Evolutionary conservation across 23 red algal genomes (phyloP).

Genomic region (Gracilariopsis chorda): DNA sequence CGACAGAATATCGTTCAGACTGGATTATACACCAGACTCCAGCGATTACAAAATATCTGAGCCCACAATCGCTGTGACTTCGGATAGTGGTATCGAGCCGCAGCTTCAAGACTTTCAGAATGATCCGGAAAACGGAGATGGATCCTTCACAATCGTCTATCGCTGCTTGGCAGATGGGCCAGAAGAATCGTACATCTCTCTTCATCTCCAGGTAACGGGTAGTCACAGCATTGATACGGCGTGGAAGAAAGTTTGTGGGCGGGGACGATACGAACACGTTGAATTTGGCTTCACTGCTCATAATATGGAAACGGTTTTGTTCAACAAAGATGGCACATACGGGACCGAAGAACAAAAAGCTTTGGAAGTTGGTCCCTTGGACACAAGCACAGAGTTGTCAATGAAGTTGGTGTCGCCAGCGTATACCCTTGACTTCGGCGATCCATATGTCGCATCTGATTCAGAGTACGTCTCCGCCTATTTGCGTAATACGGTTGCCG

Average conservation of each 20-base stretch:
- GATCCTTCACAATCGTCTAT: slow-evolving; percentile 34
- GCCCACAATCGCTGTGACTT: slow-evolving; percentile 25
- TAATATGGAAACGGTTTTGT: slow-evolving; percentile 32
- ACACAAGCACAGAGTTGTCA: slow-evolving; percentile 43
- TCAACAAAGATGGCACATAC: slow-evolving; percentile 59
- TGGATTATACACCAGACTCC: slow-evolving; percentile 15
- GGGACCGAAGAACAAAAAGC: slow-evolving; percentile 33
- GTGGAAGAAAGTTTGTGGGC: slow-evolving; percentile 69
- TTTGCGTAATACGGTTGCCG: slow-evolving; percentile 25
- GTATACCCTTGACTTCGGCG: slow-evolving; percentile 43
- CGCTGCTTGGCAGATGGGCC: background rate
- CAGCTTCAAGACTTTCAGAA: slow-evolving; percentile 4
- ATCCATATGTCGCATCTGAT: slow-evolving; percentile 27
- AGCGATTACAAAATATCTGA: slow-evolving; percentile 31
- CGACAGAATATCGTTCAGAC: slow-evolving; percentile 49
- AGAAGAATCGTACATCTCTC: slow-evolving; percentile 1
- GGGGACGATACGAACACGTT: slow-evolving; percentile 31
- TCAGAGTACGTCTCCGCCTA: slow-evolving; percentile 29
- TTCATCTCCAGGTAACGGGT: slow-evolving; percentile 31
- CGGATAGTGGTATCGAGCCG: slow-evolving; percentile 28
- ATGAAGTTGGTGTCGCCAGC: slow-evolving; percentile 32
- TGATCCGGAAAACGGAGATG: slow-evolving; percentile 26
- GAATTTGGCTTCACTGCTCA: slow-evolving; percentile 37
- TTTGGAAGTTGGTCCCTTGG: slow-evolving; percentile 45
- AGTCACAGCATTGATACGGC: slow-evolving; percentile 31